A percentile compares a stretch with the other conserved stretches of the same genome.
These are phyloP conservation scores for Phaseolus coccineus DNA, from an alignment of 331 rosid species.

Conservation along the genomic window DNA sequence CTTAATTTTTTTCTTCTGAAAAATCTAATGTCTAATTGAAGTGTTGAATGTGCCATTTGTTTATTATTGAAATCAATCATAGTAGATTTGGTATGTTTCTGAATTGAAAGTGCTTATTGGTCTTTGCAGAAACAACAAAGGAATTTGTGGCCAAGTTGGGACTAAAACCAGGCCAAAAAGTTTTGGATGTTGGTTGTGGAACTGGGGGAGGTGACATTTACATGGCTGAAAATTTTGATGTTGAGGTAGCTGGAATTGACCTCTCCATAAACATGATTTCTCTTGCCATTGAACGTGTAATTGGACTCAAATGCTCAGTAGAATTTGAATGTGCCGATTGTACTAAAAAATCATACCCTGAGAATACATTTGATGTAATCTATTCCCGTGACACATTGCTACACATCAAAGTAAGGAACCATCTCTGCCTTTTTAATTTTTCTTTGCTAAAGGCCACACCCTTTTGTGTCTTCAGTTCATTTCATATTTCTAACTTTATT, in stretches of 20 bases:
- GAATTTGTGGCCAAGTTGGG: conserved; percentile 76
- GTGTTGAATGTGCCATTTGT: not conserved
- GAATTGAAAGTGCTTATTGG: conserved; percentile 22
- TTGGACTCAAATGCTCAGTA: conserved; percentile 72
- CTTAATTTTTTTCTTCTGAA: not conserved
- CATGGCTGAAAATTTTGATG: conserved; percentile 89
- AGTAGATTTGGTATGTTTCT: conserved; percentile 1
- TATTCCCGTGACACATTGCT: conserved; percentile 86
- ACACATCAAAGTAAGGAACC: conserved; percentile 81
- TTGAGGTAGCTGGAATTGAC: conserved; percentile 87
- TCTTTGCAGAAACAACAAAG: conserved; percentile 78
- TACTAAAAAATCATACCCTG: conserved; percentile 71
- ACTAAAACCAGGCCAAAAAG: conserved; percentile 77
- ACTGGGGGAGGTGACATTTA: conserved; percentile 91
- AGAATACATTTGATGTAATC: conserved; percentile 76
- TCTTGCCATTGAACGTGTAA: conserved; percentile 81
- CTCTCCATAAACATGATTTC: conserved; percentile 93
- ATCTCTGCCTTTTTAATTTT: not conserved
- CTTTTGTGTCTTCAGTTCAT: not conserved
- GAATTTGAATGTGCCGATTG: conserved; percentile 95
- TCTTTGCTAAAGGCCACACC: not conserved
- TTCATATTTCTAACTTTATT: not conserved
- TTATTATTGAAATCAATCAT: not conserved
- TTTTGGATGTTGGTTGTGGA: conserved; percentile 94
- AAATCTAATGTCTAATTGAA: conserved; percentile 5